Conservation (phyloP, 257 asterid genomes). For the Solanum medicagineum region DNA sequence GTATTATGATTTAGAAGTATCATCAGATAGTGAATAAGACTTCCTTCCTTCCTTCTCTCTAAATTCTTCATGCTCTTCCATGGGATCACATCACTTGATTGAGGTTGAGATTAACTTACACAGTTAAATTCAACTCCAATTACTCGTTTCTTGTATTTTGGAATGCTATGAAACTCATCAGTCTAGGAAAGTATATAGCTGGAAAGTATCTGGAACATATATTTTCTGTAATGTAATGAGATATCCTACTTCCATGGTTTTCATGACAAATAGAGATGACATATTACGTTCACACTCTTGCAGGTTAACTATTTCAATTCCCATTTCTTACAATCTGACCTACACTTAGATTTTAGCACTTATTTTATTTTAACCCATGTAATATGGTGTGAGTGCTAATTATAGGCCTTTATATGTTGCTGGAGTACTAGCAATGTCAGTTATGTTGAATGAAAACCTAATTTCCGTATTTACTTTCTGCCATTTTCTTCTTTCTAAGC, state of each 20-base stretch:
- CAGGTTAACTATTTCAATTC: not conserved
- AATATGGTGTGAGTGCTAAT: not conserved
- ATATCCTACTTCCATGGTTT: not conserved
- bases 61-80: not conserved
- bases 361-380: not conserved
- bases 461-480: not conserved
- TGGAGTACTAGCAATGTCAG: not conserved
- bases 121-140: not conserved
- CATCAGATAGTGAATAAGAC: not conserved
- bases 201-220: not conserved
- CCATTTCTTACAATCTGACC: not conserved
- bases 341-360: not conserved
- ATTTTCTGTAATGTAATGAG: not conserved
- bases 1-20: not conserved
- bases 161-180: not conserved
- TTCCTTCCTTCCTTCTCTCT: not conserved
- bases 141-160: not conserved
- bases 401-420: not conserved
- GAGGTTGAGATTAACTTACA: not conserved
- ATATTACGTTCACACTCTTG: not conserved
- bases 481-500: not conserved
- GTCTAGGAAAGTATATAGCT: not conserved
- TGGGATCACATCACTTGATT: not conserved
- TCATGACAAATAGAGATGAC: not conserved
- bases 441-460: not conserved